phyloP scores from a whole-genome alignment of 2,329 filamentous ascomycete species.

The Nemania sp. region DNA sequence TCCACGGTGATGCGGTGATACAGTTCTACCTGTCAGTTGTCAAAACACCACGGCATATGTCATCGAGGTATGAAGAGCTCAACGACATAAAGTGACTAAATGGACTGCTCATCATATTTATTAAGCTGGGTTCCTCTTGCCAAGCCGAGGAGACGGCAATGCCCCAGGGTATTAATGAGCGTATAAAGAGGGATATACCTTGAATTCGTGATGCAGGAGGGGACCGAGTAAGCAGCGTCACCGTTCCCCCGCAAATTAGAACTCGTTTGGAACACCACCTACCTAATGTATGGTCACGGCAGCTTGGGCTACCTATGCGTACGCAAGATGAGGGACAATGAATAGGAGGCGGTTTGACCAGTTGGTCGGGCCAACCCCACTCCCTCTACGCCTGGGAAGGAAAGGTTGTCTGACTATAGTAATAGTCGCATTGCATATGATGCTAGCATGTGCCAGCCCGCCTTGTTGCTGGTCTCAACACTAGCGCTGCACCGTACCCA shows the following conservation, averaged over 20 bases:
- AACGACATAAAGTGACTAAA: slow-evolving; percentile 21
- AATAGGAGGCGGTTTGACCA: slow-evolving; percentile 8
- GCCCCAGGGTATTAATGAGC: slow-evolving; percentile 6
- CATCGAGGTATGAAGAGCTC: slow-evolving; percentile 17
- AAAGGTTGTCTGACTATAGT: slow-evolving; percentile 32
- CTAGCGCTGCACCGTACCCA: slow-evolving; percentile 24
- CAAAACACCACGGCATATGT: slow-evolving; percentile 13
- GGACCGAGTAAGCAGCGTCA: background rate
- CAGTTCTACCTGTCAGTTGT: slow-evolving; percentile 7
- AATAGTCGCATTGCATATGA: slow-evolving; percentile 39
- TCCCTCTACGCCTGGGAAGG: slow-evolving; percentile 30
- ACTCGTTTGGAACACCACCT: slow-evolving; percentile 3
- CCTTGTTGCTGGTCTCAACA: slow-evolving; percentile 20
- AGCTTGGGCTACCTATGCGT: slow-evolving; percentile 5
- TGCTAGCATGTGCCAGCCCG: slow-evolving; percentile 24
- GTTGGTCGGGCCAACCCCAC: slow-evolving; percentile 34
- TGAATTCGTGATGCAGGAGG: background rate
- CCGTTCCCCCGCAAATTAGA: background rate
- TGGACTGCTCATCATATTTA: slow-evolving; percentile 9
- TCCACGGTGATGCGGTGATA: slow-evolving; percentile 20
- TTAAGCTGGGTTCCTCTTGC: slow-evolving; percentile 9
- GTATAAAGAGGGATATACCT: slow-evolving; percentile 3
- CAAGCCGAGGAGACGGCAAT: slow-evolving; percentile 10
- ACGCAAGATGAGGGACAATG: background rate
- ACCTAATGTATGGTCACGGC: slow-evolving; percentile 1